Conservation (phyloP, 1,284 basidiomycete species). For the Ceratobasidium theobromae region DNA sequence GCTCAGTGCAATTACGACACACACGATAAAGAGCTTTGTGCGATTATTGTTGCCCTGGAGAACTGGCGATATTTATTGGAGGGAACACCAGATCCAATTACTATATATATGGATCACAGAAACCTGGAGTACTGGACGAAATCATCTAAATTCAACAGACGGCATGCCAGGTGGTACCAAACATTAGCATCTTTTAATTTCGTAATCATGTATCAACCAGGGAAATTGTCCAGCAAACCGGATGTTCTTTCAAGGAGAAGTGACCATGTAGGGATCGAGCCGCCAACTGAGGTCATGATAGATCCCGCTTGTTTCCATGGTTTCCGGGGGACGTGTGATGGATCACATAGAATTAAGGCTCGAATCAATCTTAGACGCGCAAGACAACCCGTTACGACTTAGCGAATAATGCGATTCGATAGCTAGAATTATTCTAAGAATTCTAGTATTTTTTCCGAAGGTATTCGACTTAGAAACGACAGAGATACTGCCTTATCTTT, state of each 20-base stretch:
- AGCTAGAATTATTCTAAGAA: no score
- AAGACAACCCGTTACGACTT: no score
- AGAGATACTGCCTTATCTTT: no score
- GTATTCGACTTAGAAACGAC: no score
- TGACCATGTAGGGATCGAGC: background rate
- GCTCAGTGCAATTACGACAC: conserved; percentile 44
- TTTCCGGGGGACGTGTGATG: no score
- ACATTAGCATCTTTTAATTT: background rate
- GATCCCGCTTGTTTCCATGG: no score
- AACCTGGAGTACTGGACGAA: background rate
- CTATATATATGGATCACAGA: background rate
- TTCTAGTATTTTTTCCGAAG: no score
- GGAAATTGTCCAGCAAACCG: conserved; percentile 21
- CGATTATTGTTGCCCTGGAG: conserved; percentile 10
- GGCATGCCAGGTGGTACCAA: conserved; percentile 48
- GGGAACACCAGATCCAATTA: background rate
- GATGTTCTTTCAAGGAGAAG: background rate
- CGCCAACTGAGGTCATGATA: background rate
- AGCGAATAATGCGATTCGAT: no score
- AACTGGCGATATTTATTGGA: conserved; percentile 13
- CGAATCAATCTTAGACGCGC: no score
- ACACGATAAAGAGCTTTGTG: conserved; percentile 44
- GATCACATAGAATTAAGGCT: no score
- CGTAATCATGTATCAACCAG: background rate
- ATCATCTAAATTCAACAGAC: conserved; percentile 17